Percentiles rank a stretch among this genome's conserved stretches.
These are phyloP conservation scores for Phialocephala sp. DNA, from an alignment of 2,329 filamentous ascomycete genomes.

Conservation along the genomic window DNA sequence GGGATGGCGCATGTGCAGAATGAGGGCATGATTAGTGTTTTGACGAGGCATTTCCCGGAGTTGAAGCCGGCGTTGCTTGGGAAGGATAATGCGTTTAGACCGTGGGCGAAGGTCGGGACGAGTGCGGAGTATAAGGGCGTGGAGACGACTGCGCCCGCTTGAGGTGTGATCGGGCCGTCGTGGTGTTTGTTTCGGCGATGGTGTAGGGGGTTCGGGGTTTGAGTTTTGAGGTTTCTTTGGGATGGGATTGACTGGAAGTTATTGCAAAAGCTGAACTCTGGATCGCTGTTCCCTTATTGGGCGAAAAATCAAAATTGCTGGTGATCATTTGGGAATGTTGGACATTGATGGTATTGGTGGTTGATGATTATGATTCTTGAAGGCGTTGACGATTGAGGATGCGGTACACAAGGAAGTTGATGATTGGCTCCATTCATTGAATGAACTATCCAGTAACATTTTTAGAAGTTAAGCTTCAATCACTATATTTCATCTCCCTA, in stretches of 20 bases:
- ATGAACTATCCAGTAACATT: no score
- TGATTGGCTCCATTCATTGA: no score
- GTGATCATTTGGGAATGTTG: no score
- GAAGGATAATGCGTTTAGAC: constrained; percentile 27
- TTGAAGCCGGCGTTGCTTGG: constrained; percentile 19
- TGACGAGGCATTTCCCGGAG: constrained; percentile 28
- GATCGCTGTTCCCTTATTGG: no score
- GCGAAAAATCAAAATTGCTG: no score
- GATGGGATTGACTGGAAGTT: not conserved
- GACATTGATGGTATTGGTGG: no score
- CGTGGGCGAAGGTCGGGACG: constrained; percentile 22
- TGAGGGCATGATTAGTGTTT: constrained; percentile 22
- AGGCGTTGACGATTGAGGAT: no score
- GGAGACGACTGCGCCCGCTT: constrained; percentile 24
- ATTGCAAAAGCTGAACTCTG: no score
- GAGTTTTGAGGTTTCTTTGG: not conserved
- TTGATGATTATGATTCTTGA: no score
- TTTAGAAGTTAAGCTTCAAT: no score
- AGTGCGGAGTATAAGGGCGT: constrained; percentile 20
- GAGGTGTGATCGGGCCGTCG: not conserved
- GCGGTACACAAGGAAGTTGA: no score
- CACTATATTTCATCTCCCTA: no score
- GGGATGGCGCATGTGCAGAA: constrained; percentile 27
- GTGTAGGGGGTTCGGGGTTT: not conserved
- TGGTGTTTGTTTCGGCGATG: not conserved